A percentile compares a stretch with the other conserved stretches of the same genome.
Conservation (phyloP, 2,329 filamentous ascomycete species). For the Incumbomyces delicatus region DNA sequence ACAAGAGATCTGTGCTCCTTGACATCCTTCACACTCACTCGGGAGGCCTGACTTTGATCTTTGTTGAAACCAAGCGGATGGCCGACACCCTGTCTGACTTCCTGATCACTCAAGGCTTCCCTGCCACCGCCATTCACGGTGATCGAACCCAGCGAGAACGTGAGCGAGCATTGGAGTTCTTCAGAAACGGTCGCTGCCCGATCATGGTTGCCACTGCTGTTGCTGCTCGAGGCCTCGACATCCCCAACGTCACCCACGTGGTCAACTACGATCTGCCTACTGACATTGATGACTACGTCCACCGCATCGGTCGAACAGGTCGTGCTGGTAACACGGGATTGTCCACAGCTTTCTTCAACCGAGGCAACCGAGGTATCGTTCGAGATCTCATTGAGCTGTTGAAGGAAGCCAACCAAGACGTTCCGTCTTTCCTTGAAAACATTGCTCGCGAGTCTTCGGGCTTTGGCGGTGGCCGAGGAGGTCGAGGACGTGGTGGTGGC, state of each 20-base stretch:
- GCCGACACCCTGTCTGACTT: slow-evolving; percentile 96
- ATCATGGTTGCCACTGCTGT: slow-evolving; percentile 96
- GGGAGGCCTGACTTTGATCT: slow-evolving; percentile 83
- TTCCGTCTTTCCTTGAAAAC: slow-evolving; percentile 88
- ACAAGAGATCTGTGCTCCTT: slow-evolving; percentile 95
- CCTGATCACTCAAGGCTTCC: slow-evolving; percentile 97
- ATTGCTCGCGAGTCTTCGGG: slow-evolving; percentile 87
- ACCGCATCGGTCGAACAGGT: slow-evolving; percentile 98
- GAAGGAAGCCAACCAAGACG: slow-evolving; percentile 97
- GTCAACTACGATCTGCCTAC: slow-evolving; percentile 99
- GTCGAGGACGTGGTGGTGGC: slow-evolving; percentile 62
- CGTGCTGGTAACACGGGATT: slow-evolving; percentile 99
- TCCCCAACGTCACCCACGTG: slow-evolving; percentile 92
- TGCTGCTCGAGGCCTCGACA: slow-evolving; percentile 81
- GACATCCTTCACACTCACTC: slow-evolving; percentile 95
- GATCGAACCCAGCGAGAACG: slow-evolving; percentile 98
- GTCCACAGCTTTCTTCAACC: slow-evolving; percentile 98
- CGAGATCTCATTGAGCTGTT: slow-evolving; percentile 93
- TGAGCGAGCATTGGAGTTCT: slow-evolving; percentile 95
- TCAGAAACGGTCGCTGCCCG: slow-evolving; percentile 89
- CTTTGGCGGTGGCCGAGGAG: slow-evolving; percentile 61
- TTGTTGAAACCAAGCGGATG: slow-evolving; percentile 99
- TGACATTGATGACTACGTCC: slow-evolving; percentile 97
- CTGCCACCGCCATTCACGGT: slow-evolving; percentile 95
- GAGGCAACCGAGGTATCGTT: slow-evolving; percentile 95